Evolutionary conservation across 257 asterid genomes (phyloP).

Genomic region (Leonotis leonurus): DNA sequence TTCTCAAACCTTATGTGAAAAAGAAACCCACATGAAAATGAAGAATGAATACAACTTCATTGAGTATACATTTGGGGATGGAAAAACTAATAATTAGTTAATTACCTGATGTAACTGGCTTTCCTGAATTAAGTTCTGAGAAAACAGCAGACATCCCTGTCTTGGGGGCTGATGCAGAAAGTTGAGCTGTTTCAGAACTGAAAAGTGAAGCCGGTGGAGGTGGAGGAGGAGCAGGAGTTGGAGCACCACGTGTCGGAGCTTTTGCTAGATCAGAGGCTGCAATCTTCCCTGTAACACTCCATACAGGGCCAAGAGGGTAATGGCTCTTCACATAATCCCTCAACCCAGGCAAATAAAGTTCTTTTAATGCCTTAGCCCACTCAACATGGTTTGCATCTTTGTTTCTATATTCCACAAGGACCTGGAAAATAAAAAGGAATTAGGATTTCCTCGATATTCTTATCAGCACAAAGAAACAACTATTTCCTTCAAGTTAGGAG

Average conservation of each 20-base stretch:
- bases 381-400: constrained; percentile 88
- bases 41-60: not conserved
- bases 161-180: constrained; percentile 80
- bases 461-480: not conserved
- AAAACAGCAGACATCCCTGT: constrained; percentile 95
- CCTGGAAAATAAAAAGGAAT: constrained; percentile 34
- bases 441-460: constrained; percentile 1
- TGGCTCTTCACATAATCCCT: constrained; percentile 87
- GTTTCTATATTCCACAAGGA: constrained; percentile 86
- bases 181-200: constrained; percentile 51
- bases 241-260: constrained; percentile 45
- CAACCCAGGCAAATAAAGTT: constrained; percentile 84
- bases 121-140: constrained; percentile 77
- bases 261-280: constrained; percentile 45
- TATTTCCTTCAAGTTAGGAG: not conserved
- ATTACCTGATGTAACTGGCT: constrained; percentile 77
- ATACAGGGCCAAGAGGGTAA: constrained; percentile 91
- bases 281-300: constrained; percentile 73
- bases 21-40: not conserved
- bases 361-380: constrained; percentile 97
- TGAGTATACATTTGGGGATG: not conserved
- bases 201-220: constrained; percentile 86
- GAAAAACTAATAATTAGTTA: constrained; percentile 12
- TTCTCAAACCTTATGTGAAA: constrained; percentile 60
- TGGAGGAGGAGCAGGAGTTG: constrained; percentile 80